Percentiles rank a stretch among this genome's conserved stretches.
These are phyloP conservation scores for Cytospora paraplurivora DNA, from an alignment of 2,329 filamentous ascomycete species.

Conservation along the genomic window DNA sequence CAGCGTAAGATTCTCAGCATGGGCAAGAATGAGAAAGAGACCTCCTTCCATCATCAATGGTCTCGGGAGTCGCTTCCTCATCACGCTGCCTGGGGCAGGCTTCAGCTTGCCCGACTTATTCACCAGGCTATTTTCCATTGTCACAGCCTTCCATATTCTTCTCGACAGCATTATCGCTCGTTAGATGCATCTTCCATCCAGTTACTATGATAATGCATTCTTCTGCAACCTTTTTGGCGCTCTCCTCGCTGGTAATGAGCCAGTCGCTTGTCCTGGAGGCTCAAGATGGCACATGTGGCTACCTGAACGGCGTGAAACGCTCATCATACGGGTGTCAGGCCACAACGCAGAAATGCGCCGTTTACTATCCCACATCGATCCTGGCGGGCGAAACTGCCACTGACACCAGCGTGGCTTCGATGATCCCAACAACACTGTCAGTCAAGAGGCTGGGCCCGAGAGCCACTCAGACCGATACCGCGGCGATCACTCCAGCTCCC, in stretches of 20 bases:
- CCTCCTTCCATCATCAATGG: neutral
- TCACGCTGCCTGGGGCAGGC: neutral
- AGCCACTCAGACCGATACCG: neutral
- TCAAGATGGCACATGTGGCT: constrained; percentile 17
- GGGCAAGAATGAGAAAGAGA: neutral
- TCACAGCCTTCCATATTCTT: neutral
- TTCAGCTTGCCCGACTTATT: neutral
- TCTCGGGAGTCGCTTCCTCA: neutral
- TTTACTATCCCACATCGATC: constrained; percentile 19
- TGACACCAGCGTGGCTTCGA: neutral
- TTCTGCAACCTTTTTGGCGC: neutral
- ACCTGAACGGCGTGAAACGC: constrained; percentile 6
- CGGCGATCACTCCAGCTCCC: constrained; percentile 9
- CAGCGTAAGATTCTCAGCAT: neutral
- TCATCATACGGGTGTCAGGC: neutral
- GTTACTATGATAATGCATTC: neutral
- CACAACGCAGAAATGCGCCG: constrained; percentile 11
- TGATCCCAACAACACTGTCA: no score
- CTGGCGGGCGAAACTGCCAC: neutral
- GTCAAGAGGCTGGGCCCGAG: no score
- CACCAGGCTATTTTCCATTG: neutral
- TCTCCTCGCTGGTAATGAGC: constrained; percentile 8
- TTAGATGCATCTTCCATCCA: neutral
- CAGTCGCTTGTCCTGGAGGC: constrained; percentile 15
- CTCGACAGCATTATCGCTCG: neutral